Conservation (phyloP, 371 early-diverging fungal species). For the Zychaea mexicana region DNA sequence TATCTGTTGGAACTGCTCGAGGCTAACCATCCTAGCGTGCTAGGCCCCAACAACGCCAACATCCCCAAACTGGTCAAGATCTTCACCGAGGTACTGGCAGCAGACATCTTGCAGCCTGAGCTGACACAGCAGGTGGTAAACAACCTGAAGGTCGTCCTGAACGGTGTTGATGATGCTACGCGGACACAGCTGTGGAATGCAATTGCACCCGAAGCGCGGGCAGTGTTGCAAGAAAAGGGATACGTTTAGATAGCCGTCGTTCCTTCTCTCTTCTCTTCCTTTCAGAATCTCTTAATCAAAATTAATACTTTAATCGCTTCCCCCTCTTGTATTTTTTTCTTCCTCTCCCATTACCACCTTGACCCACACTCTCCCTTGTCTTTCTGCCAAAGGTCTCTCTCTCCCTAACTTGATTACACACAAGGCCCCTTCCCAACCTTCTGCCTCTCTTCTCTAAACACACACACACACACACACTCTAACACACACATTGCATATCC, state of each 20-base stretch:
- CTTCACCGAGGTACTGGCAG: conserved; percentile 70
- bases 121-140: conserved; percentile 64
- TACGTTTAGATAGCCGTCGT: conserved; percentile 42
- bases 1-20: conserved; percentile 79
- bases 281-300: too few species aligned
- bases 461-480: background rate
- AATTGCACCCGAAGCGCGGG: conserved; percentile 66
- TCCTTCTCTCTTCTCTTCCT: background rate
- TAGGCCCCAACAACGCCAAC: conserved; percentile 64
- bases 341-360: background rate
- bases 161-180: conserved; percentile 57
- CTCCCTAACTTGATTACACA: background rate
- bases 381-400: background rate
- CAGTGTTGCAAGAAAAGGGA: conserved; percentile 64
- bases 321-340: background rate
- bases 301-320: conserved; percentile 1
- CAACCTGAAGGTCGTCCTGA: conserved; percentile 61
- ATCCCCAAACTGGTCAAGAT: conserved; percentile 70
- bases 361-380: background rate
- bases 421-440: background rate
- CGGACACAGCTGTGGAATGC: conserved; percentile 69
- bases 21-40: conserved; percentile 60
- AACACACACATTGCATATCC: too few species aligned
- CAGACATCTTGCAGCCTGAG: conserved; percentile 61
- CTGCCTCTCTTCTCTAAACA: background rate